These are phyloP conservation scores for Dendrobium huoshanense DNA, from an alignment of 106 monocot genomes.

Conservation along the genomic window DNA sequence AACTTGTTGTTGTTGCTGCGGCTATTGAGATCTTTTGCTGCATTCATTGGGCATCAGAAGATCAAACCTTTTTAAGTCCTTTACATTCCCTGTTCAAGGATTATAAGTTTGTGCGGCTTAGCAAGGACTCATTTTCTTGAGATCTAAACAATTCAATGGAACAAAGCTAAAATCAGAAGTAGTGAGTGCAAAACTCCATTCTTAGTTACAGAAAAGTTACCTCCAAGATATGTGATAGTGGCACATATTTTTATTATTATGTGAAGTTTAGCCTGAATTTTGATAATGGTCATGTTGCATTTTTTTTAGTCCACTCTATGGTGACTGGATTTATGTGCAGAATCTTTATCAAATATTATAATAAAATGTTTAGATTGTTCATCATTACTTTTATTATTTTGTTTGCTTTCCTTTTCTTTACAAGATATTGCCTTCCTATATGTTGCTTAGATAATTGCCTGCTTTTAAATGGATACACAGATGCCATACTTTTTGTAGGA, in stretches of 20 bases:
- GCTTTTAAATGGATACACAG: background rate
- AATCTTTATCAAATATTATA: background rate
- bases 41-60: too few relatives aligned
- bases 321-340: background rate
- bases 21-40: too few relatives aligned
- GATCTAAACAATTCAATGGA: too few relatives aligned
- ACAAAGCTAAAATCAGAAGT: too few relatives aligned
- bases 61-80: too few relatives aligned
- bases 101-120: too few relatives aligned
- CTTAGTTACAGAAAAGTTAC: background rate
- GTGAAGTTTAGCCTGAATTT: background rate
- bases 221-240: background rate
- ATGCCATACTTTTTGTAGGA: background rate
- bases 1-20: too few relatives aligned
- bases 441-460: background rate
- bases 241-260: background rate
- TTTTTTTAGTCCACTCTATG: background rate
- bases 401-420: background rate
- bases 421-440: background rate
- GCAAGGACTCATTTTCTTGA: too few relatives aligned
- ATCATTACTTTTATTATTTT: background rate
- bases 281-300: background rate
- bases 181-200: background rate
- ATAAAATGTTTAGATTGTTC: background rate
- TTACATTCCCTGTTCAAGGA: too few relatives aligned